These are phyloP conservation scores for Rhizopus stolonifer DNA, from an alignment of 371 early-diverging fungal genomes.

Conservation along the genomic window DNA sequence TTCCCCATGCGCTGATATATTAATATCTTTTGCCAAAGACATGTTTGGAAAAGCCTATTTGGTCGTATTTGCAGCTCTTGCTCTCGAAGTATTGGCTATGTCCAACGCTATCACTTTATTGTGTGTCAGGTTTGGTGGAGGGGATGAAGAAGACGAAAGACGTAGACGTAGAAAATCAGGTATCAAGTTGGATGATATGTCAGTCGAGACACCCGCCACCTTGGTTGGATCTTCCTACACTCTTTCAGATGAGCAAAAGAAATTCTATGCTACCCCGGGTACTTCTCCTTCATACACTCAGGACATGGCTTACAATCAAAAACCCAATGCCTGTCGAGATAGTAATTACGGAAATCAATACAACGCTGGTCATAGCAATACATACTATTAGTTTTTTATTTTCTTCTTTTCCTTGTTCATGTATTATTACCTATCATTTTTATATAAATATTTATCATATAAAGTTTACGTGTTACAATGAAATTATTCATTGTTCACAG, in stretches of 20 bases:
- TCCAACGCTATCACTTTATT: slow-evolving; percentile 45
- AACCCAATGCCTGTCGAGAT: neutral
- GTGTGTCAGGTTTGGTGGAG: slow-evolving; percentile 29
- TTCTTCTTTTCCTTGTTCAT: neutral
- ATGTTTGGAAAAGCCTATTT: slow-evolving; percentile 39
- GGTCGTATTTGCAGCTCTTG: slow-evolving; percentile 41
- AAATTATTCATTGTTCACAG: too few species aligned
- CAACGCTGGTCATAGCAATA: neutral
- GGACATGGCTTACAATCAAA: neutral
- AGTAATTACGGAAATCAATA: slow-evolving; percentile 2
- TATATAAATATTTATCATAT: neutral
- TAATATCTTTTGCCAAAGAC: slow-evolving; percentile 23
- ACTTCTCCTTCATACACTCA: too few species aligned
- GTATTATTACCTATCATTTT: neutral
- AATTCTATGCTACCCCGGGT: slow-evolving; percentile 7
- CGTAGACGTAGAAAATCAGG: slow-evolving; percentile 49
- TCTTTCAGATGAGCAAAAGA: slow-evolving; percentile 18
- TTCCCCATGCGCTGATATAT: slow-evolving; percentile 23
- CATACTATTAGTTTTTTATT: neutral
- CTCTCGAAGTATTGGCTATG: slow-evolving; percentile 41
- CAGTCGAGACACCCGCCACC: slow-evolving; percentile 40
- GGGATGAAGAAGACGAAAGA: slow-evolving; percentile 42
- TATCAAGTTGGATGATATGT: slow-evolving; percentile 44
- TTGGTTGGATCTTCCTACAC: slow-evolving; percentile 12
- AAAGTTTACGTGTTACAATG: too few species aligned